Evolutionary conservation across 2,329 filamentous ascomycete genomes (phyloP), one percentile per base, ranked within the genome.

Genomic region (Orbilia javanica): DNA sequence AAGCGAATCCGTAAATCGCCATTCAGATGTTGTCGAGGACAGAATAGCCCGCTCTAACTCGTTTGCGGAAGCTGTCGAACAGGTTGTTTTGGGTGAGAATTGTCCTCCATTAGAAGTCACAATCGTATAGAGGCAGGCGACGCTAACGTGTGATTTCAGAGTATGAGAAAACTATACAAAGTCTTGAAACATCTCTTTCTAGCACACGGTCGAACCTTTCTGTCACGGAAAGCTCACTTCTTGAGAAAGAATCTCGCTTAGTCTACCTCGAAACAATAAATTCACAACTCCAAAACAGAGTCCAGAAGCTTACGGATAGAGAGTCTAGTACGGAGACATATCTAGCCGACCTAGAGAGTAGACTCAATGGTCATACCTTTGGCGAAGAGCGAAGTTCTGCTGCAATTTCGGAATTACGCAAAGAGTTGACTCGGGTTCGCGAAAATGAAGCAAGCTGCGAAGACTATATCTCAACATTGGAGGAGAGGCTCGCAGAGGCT

Each of bases 131-230:
- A 13, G 15, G 0, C 29, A 13, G 15, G 0, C 29, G 18, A 22
- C 42, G 10, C 73, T 71, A 62, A 77, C 18, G n/a, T 25, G 4
- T 18, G 1, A 46, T 29, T 27, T 34, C 34, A 80, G 96, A 99
- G 84, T 99, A 99, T 83, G 96, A 99, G 84, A 98, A 97, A 87
- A 99, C 96, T 0, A 99, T 99, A 62, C 94, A 98, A 83, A 92
- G 90, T 66, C 88, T 99, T 15, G 96, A 99, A 84, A 90, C 94
- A 63, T 97, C 94, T 1, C 88, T 99, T 13, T 94, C 94, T 0
- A 96, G 90, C 82, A 98, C 96, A 0, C 89, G 96, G 72, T 88
- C 92, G 36, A 93, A 93, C 0, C 87, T 99, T 29, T 92, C 96
- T 10, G 91, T 87, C 80, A 94, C 92, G 0, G 96, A 99, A 84